Base-by-base conservation (phyloP, 2,329 filamentous ascomycete genomes). In the Dothistroma pini region DNA sequence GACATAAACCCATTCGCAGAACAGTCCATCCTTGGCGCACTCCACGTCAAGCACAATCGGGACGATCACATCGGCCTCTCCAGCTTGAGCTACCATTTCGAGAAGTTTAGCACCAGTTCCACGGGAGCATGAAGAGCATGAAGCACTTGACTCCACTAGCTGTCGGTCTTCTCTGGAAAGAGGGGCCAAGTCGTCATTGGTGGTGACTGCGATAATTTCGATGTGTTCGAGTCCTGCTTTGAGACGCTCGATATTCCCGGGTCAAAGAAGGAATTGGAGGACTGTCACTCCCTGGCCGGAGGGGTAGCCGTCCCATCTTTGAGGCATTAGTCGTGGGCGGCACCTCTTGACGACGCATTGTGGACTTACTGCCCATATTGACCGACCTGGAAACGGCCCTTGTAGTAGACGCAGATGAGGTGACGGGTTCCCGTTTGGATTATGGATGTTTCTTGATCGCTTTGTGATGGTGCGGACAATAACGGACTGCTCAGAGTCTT, bases 1-100 rank as follows among this genome's bases (percentile, higher is more conserved):
- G 12, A 70, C 68, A 54, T 72, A 72, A 11, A 64, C 65, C 63
- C 65, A 72, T 57, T 71, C 70, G 58, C 70, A 70, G 25, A 63
- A 69, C 10, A 64, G 12, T 1, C 51, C 48, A 34, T 70, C 63
- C 9, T 57, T 65, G 7, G 65, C 62, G 56, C 71, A 72, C 1
- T 67, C 65, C 54, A 69, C 47, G 2, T 59, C 50, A 35, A 47
- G 35, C n/a, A 31, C 34, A 12, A 56, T 25, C 54, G 35, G 54
- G 19, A 56, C 38, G 9, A 22, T 41, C 11, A 12, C 14, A 41
- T 12, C 38, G 14, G 38, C 38, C 10, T 41, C 38, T 41, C 38
- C 38, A 25, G 54, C 35, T 25, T 41, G 44, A 16, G 54, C 54
- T 10, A 56, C 41, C 19, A 44, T 19, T n/a, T 25, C 35, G 34